Conservation (phyloP, 2,329 filamentous ascomycete genomes). For the Penicillium sp. region DNA sequence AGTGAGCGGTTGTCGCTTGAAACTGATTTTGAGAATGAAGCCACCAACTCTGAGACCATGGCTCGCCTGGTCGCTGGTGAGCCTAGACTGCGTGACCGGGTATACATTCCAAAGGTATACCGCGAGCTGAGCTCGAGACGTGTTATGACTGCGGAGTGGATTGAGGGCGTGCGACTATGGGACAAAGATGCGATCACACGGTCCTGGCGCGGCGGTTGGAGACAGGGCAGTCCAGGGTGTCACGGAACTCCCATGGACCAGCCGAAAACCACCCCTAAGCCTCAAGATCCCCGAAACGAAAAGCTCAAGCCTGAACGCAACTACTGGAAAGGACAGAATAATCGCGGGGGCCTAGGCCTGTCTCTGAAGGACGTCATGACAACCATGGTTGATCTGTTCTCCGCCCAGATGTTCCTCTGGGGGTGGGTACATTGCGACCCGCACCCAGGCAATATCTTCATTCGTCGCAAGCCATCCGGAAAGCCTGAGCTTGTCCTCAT, state of each 20-base stretch:
- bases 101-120: conserved; percentile 87
- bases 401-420: conserved; percentile 98
- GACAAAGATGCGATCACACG: conserved; percentile 79
- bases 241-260: conserved; percentile 63
- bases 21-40: conserved; percentile 92
- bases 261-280: conserved; percentile 51
- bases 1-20: conserved; percentile 88
- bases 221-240: conserved; percentile 75
- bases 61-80: conserved; percentile 72
- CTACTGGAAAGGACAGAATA: conserved; percentile 71
- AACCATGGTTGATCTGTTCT: conserved; percentile 94
- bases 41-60: conserved; percentile 84
- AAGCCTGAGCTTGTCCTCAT: conserved; percentile 88
- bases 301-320: conserved; percentile 77
- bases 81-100: conserved; percentile 71
- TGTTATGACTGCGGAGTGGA: conserved; percentile 95
- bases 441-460: conserved; percentile 96
- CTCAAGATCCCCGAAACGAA: conserved; percentile 35
- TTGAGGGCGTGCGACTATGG: conserved; percentile 90
- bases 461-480: conserved; percentile 80
- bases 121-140: conserved; percentile 77
- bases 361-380: conserved; percentile 86
- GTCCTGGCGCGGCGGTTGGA: conserved; percentile 75
- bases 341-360: conserved; percentile 79
- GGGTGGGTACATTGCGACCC: conserved; percentile 95